Evolutionary conservation across 2,329 filamentous ascomycete species (phyloP).

Genomic region (Arthrobotrys pseudoclavata): DNA sequence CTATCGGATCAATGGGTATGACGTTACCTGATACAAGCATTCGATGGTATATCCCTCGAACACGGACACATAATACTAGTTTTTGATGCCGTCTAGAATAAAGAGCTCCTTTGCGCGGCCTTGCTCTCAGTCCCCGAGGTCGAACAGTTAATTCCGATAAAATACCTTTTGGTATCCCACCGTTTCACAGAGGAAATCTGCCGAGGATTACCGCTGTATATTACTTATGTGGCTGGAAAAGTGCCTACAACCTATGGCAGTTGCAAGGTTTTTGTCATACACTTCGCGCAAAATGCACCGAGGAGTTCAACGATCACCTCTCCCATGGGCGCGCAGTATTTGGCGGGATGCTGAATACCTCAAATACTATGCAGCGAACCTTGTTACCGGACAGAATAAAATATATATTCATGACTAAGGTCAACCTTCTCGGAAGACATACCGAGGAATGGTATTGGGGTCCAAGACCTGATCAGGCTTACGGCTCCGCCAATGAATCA

Average conservation of each 20-base stretch:
- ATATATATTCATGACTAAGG: conserved; percentile 7
- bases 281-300: background rate
- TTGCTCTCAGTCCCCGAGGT: background rate
- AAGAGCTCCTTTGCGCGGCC: background rate
- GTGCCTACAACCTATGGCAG: background rate
- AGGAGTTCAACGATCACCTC: conserved; percentile 11
- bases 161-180: background rate
- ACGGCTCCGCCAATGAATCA: background rate
- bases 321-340: background rate
- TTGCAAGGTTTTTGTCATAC: background rate
- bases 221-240: background rate
- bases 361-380: background rate
- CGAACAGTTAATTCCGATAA: background rate
- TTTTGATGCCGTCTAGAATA: background rate
- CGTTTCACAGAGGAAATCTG: background rate
- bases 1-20: background rate
- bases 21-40: too few species aligned
- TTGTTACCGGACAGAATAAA: background rate
- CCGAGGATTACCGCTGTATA: background rate
- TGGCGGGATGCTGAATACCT: background rate
- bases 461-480: background rate
- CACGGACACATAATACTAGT: background rate
- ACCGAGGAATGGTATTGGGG: background rate
- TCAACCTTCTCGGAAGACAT: background rate
- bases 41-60: too few species aligned